A percentile compares a stretch with the other conserved stretches of the same genome.
These are phyloP conservation scores for Elongisporangium anandrum DNA, from an alignment of 352 stramenopile species.

Conservation along the genomic window DNA sequence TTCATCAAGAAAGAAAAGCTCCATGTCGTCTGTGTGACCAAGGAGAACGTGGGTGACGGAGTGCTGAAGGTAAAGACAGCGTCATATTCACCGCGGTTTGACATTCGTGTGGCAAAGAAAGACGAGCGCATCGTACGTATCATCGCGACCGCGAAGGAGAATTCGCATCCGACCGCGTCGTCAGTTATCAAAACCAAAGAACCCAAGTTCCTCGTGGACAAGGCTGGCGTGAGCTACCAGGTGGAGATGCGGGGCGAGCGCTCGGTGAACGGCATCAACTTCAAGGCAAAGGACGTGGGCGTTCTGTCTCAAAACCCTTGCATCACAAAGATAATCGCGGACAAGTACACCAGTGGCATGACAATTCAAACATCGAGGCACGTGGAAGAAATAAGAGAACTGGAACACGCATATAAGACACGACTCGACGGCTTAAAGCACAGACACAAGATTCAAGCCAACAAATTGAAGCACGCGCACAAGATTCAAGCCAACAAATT, in stretches of 20 bases:
- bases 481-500: too few relatives aligned
- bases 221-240: slow-evolving; percentile 1
- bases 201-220: slow-evolving; percentile 4
- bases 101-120: slow-evolving; percentile 5
- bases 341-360: too few relatives aligned
- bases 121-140: background rate
- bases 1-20: slow-evolving; percentile 3
- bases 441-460: too few relatives aligned
- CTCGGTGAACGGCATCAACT: slow-evolving; percentile 3
- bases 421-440: too few relatives aligned
- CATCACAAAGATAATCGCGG: too few relatives aligned
- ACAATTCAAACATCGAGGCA: too few relatives aligned
- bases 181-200: slow-evolving; percentile 4
- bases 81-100: background rate
- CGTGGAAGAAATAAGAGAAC: too few relatives aligned
- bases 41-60: slow-evolving; percentile 5
- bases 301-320: too few relatives aligned
- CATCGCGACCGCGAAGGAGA: slow-evolving; percentile 1
- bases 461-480: too few relatives aligned
- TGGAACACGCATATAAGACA: too few relatives aligned
- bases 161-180: background rate
- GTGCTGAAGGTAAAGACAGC: slow-evolving; percentile 1
- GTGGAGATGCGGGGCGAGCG: slow-evolving; percentile 6
- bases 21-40: slow-evolving; percentile 4
- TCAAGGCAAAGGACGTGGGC: slow-evolving; percentile 3